phyloP scores from a whole-genome alignment of 768 basidiomycete genomes.

The Lanmaoa pseudosensibilis region DNA sequence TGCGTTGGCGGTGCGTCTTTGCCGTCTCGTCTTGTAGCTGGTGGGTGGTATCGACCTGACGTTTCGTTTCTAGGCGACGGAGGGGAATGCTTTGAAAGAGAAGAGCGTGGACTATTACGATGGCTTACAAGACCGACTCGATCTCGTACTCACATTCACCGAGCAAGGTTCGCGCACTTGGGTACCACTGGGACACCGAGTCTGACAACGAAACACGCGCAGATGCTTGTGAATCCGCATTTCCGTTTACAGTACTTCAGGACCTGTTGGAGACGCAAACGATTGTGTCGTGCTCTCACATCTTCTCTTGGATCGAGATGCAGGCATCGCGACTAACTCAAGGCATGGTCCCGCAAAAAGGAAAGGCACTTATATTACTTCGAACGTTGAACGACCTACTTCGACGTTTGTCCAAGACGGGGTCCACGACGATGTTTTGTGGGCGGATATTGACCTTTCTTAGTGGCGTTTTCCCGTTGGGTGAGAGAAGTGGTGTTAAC shows the following conservation, averaged over 20 bases:
- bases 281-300: conserved; percentile 78
- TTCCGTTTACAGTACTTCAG: conserved; percentile 73
- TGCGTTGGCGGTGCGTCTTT: conserved; percentile 59
- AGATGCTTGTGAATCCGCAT: conserved; percentile 79
- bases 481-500: conserved; percentile 90
- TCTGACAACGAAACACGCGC: neutral
- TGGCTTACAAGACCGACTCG: conserved; percentile 59
- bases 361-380: conserved; percentile 81
- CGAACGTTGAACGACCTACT: conserved; percentile 86
- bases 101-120: conserved; percentile 58
- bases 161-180: conserved; percentile 58
- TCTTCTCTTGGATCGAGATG: conserved; percentile 86
- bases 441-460: conserved; percentile 88
- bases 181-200: neutral
- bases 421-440: conserved; percentile 81
- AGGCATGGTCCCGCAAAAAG: conserved; percentile 82
- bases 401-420: conserved; percentile 82
- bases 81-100: conserved; percentile 62
- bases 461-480: conserved; percentile 81
- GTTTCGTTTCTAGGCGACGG: conserved; percentile 48
- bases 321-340: conserved; percentile 69
- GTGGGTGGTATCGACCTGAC: neutral
- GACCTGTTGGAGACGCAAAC: conserved; percentile 86
- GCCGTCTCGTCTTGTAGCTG: neutral
- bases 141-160: conserved; percentile 73